Conservation (phyloP, 2,329 filamentous ascomycete genomes). For the Achaetomium macrosporum region DNA sequence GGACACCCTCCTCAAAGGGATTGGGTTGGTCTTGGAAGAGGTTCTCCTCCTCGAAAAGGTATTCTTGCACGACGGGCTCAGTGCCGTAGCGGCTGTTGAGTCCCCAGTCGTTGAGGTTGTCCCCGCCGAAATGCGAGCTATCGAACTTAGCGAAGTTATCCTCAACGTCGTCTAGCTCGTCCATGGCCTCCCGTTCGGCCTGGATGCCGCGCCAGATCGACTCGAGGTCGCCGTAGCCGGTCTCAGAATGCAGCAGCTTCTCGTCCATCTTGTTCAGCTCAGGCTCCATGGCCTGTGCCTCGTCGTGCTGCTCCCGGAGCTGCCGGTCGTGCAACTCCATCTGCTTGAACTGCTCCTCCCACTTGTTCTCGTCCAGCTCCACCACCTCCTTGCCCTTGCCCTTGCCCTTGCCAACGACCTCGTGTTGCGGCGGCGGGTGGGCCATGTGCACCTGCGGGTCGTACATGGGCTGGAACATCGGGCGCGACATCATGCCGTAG, state of each 20-base stretch:
- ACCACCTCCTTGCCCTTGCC: constrained; percentile 83
- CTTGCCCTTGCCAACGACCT: constrained; percentile 64
- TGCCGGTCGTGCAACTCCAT: constrained; percentile 64
- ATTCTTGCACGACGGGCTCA: constrained; percentile 78
- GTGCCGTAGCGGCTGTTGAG: constrained; percentile 50
- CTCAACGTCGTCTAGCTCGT: constrained; percentile 62
- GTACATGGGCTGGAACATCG: constrained; percentile 48
- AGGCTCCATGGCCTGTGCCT: constrained; percentile 66
- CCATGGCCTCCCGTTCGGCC: constrained; percentile 65
- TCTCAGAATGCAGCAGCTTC: constrained; percentile 58
- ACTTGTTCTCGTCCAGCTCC: constrained; percentile 87
- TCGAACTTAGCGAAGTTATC: constrained; percentile 67
- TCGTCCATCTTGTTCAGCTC: constrained; percentile 84
- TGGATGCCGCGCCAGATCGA: constrained; percentile 80
- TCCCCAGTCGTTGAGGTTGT: constrained; percentile 62
- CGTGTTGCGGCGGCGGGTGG: constrained; percentile 40
- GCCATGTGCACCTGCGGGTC: constrained; percentile 32
- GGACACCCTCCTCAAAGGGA: constrained; percentile 87
- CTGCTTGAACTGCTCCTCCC: constrained; percentile 94
- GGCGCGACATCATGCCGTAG: constrained; percentile 47
- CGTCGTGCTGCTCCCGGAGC: constrained; percentile 48
- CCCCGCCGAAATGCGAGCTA: constrained; percentile 32
- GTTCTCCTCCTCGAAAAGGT: constrained; percentile 94
- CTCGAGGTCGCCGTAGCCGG: constrained; percentile 82
- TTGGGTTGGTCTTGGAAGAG: constrained; percentile 69